Percentiles rank a stretch among this genome's conserved stretches.
Conservation (phyloP, 257 asterid species). For the Knoxia roxburghii region DNA sequence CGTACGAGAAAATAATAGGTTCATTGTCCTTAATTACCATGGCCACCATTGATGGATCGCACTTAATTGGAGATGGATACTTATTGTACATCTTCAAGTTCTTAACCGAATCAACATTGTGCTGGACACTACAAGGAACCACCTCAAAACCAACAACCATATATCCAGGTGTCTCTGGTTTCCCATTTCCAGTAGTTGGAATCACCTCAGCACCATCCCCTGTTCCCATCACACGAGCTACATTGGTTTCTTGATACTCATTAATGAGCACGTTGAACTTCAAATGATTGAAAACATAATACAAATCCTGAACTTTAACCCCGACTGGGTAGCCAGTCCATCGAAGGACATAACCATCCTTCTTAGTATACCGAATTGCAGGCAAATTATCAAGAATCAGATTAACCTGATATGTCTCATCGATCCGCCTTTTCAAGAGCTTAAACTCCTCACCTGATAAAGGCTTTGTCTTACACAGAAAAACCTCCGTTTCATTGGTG, state of each 20-base stretch:
- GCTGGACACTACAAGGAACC: conserved; percentile 71
- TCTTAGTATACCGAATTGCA: conserved; percentile 68
- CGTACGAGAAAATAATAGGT: conserved; percentile 62
- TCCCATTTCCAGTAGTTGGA: conserved; percentile 42
- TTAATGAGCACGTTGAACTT: conserved; percentile 72
- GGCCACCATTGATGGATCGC: conserved; percentile 61
- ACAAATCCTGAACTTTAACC: conserved; percentile 51
- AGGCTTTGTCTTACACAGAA: conserved; percentile 67
- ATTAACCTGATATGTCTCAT: conserved; percentile 86
- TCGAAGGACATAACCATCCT: conserved; percentile 60
- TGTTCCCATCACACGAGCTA: conserved; percentile 84
- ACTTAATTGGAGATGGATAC: conserved; percentile 51
- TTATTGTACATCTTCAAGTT: conserved; percentile 52
- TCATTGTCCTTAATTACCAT: conserved; percentile 70
- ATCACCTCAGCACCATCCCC: conserved; percentile 81
- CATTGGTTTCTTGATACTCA: conserved; percentile 68
- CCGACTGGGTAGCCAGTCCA: conserved; percentile 90
- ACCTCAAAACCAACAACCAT: conserved; percentile 93
- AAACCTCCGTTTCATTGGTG: conserved; percentile 59
- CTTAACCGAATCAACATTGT: conserved; percentile 44
- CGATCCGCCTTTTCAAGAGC: conserved; percentile 75
- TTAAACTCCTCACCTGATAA: conserved; percentile 60
- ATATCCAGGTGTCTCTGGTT: conserved; percentile 66
- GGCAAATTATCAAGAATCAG: conserved; percentile 78
- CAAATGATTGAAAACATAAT: conserved; percentile 70